phyloP scores from a whole-genome alignment of 2,329 filamentous ascomycete species.

The Dissoconium aciculare region DNA sequence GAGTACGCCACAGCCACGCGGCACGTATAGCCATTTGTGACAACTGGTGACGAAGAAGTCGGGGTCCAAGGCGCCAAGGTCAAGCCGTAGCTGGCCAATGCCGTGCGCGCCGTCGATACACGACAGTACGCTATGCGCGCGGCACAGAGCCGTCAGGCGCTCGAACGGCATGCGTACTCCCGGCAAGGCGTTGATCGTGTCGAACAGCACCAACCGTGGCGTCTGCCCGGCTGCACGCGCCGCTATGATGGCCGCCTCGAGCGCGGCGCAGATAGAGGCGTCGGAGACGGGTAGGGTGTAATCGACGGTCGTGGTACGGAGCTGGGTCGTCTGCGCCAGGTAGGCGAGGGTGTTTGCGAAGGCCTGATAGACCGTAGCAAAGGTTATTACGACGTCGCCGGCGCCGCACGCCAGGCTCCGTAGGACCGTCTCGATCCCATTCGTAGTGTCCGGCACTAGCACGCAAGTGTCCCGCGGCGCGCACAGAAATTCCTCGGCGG shows the following conservation, averaged over 20 bases:
- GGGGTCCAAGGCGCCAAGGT: conserved; percentile 50
- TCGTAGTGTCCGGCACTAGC: conserved; percentile 68
- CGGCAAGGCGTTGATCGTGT: conserved; percentile 63
- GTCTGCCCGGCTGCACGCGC: conserved; percentile 43
- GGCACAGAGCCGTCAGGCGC: conserved; percentile 46
- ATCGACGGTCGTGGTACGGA: conserved; percentile 38
- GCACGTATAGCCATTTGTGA: conserved; percentile 77
- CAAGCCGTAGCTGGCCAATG: conserved; percentile 59
- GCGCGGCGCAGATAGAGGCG: conserved; percentile 45
- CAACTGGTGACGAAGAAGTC: conserved; percentile 82
- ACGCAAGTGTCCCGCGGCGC: conserved; percentile 53
- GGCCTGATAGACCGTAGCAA: conserved; percentile 61
- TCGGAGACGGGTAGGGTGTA: conserved; percentile 57
- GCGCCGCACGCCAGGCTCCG: conserved; percentile 52
- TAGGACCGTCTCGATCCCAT: conserved; percentile 60
- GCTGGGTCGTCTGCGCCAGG: conserved; percentile 48
- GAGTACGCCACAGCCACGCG: conserved; percentile 64
- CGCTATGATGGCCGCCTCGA: conserved; percentile 42
- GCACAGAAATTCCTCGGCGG: conserved; percentile 51
- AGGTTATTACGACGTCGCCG: conserved; percentile 65
- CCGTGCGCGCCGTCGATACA: conserved; percentile 75
- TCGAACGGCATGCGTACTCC: conserved; percentile 71
- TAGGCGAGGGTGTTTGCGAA: conserved; percentile 60
- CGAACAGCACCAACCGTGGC: conserved; percentile 59
- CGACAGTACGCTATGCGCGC: conserved; percentile 51